Evolutionary conservation across 306 rosid genomes (phyloP).

Genomic region (Lotus japonicus): DNA sequence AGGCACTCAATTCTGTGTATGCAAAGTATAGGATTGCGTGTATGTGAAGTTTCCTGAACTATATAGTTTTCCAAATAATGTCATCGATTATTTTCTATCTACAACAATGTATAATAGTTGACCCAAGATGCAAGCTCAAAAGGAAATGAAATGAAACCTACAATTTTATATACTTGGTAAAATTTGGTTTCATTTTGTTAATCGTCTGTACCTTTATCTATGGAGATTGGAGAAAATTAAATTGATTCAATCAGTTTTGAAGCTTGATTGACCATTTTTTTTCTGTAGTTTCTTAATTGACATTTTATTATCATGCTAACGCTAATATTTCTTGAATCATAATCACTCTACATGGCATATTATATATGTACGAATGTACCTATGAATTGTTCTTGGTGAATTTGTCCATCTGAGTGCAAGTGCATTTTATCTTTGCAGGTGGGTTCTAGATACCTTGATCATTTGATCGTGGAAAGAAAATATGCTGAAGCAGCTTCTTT

Average conservation of each 20-base stretch:
- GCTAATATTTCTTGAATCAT: constrained; percentile 6
- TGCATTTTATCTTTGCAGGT: constrained; percentile 42
- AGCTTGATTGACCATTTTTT: not conserved
- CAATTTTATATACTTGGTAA: not conserved
- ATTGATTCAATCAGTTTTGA: not conserved
- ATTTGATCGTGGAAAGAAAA: constrained; percentile 83
- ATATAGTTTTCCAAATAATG: not conserved
- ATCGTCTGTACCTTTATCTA: not conserved
- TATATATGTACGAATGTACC: not conserved
- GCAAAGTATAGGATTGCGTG: not conserved
- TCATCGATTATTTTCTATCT: not conserved
- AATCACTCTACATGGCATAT: not conserved
- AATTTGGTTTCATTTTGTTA: not conserved
- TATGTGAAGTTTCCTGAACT: not conserved
- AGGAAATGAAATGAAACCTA: not conserved
- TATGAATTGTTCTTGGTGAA: not conserved
- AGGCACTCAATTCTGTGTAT: not conserved
- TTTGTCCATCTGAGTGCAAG: not conserved
- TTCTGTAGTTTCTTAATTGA: not conserved
- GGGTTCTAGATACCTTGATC: constrained; percentile 83
- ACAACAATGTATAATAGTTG: too few species aligned
- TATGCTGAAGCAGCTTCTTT: constrained; percentile 77
- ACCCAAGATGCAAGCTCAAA: not conserved
- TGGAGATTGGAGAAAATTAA: not conserved
- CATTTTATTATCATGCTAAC: not conserved